Conservation (phyloP, 2,329 filamentous ascomycete species). For the Anthostomella pinea region DNA sequence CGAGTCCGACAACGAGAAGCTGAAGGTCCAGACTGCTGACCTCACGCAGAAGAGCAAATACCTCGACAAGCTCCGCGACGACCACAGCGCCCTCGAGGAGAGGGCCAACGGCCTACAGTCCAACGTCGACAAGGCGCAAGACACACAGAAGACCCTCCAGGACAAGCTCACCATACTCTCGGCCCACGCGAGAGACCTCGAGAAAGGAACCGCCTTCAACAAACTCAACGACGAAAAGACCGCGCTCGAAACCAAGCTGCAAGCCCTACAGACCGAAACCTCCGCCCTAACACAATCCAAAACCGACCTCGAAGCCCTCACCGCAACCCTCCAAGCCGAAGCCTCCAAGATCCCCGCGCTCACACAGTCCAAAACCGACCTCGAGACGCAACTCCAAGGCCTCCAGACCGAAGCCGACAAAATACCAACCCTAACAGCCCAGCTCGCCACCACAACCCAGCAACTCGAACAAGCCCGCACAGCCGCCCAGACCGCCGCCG, state of each 20-base stretch:
- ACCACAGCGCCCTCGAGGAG: constrained; percentile 25
- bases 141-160: constrained; percentile 16
- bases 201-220: constrained; percentile 18
- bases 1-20: constrained; percentile 24
- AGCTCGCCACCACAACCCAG: constrained; percentile 17
- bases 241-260: constrained; percentile 20
- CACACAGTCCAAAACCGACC: constrained; percentile 19
- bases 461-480: too few relatives aligned
- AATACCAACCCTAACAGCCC: constrained; percentile 20
- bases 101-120: constrained; percentile 23
- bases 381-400: constrained; percentile 19
- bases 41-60: constrained; percentile 22
- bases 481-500: constrained; percentile 22
- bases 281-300: constrained; percentile 3
- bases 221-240: constrained; percentile 25
- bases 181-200: constrained; percentile 22
- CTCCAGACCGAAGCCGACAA: constrained; percentile 21
- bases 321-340: constrained; percentile 10
- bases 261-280: constrained; percentile 7
- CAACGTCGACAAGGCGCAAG: constrained; percentile 25
- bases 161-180: constrained; percentile 23
- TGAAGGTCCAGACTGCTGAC: constrained; percentile 22
- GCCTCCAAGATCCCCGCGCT: constrained; percentile 15
- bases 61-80: constrained; percentile 25
- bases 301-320: constrained; percentile 4